Percentiles rank a stretch among this genome's conserved stretches.
phyloP scores from a whole-genome alignment of 768 basidiomycete species.

The Leccinum disarticulatum region DNA sequence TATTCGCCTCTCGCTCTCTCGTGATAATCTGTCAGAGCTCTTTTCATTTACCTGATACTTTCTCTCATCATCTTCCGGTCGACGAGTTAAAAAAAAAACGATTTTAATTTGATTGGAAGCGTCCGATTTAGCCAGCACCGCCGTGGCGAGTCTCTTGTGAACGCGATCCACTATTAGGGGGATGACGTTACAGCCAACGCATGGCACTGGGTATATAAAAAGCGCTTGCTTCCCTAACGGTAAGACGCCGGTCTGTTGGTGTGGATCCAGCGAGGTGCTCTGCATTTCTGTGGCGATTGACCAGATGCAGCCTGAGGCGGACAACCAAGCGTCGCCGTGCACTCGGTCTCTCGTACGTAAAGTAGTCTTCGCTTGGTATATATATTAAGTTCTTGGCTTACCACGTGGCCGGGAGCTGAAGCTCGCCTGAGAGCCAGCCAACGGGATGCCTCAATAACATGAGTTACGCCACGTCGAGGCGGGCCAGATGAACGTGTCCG shows the following conservation, averaged over 20 bases:
- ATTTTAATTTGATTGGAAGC: conserved; percentile 13
- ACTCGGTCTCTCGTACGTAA: conserved; percentile 5
- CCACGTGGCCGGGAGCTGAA: conserved; percentile 1
- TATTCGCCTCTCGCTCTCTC: conserved; percentile 7
- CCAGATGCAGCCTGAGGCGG: background rate
- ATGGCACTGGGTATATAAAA: background rate
- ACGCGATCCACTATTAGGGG: background rate
- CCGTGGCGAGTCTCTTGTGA: background rate
- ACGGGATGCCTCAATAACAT: background rate
- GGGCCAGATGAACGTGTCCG: background rate
- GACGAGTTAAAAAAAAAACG: background rate
- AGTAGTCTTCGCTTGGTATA: background rate
- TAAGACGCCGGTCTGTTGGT: background rate
- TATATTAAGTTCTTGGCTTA: conserved; percentile 1
- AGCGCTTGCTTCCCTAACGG: background rate
- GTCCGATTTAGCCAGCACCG: conserved; percentile 7
- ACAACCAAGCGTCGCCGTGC: background rate
- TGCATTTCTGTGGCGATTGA: conserved; percentile 5
- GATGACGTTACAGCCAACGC: background rate
- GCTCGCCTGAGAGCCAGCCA: background rate
- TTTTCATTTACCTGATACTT: conserved; percentile 10
- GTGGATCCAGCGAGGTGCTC: conserved; percentile 8
- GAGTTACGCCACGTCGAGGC: background rate
- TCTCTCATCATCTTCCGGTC: background rate
- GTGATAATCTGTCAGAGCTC: conserved; percentile 11